Conservation (phyloP, 2,329 filamentous ascomycete species). For the Xylariaceae sp. region DNA sequence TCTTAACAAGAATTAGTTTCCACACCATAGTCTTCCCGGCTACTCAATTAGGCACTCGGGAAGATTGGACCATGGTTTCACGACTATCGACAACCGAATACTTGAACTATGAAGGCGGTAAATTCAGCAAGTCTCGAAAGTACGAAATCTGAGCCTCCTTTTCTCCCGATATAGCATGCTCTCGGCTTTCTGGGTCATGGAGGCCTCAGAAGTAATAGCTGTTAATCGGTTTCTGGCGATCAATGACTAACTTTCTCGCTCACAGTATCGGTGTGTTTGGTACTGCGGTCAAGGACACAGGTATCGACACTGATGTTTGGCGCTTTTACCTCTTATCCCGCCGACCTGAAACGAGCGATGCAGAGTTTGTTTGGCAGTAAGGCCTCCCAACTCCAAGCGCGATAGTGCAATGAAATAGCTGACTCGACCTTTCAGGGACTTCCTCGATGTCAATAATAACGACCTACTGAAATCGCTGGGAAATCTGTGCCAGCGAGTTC, state of each 20-base stretch:
- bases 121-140: conserved; percentile 80
- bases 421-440: conserved; percentile 39
- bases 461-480: conserved; percentile 73
- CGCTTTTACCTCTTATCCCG: conserved; percentile 83
- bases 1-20: conserved; percentile 41
- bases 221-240: background rate
- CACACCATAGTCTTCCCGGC: conserved; percentile 90
- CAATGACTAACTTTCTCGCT: conserved; percentile 1
- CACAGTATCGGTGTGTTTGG: conserved; percentile 60
- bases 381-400: background rate
- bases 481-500: conserved; percentile 47
- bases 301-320: conserved; percentile 83
- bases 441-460: conserved; percentile 81
- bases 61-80: conserved; percentile 86
- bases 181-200: background rate
- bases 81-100: conserved; percentile 87
- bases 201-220: background rate
- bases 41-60: conserved; percentile 74
- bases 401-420: conserved; percentile 26
- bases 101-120: conserved; percentile 44
- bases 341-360: conserved; percentile 78
- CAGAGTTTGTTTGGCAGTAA: conserved; percentile 78
- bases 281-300: conserved; percentile 80
- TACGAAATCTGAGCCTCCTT: background rate
- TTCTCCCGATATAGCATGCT: background rate